A percentile compares a stretch with the other conserved stretches of the same genome.
Evolutionary conservation across 2,329 filamentous ascomycete genomes (phyloP).

Genomic region (Aureobasidium uvarum): DNA sequence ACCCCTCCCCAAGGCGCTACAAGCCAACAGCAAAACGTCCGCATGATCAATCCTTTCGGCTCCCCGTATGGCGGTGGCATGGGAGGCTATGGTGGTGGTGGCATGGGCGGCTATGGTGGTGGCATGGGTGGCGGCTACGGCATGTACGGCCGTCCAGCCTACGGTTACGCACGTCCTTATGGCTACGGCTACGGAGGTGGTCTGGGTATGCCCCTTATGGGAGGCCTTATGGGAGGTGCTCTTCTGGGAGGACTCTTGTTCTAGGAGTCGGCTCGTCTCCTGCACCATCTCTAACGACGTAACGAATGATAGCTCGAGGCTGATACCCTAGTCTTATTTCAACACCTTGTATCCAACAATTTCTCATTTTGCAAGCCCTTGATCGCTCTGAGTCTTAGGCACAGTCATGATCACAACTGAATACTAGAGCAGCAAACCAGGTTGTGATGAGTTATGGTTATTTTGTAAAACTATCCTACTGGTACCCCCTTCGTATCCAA

Average conservation of each 20-base stretch:
- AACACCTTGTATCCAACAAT: not conserved
- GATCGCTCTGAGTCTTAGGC: not conserved
- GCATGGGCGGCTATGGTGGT: constrained; percentile 28
- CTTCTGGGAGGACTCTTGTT: constrained; percentile 43
- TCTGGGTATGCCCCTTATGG: constrained; percentile 47
- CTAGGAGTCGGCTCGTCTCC: not conserved
- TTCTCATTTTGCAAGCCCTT: not conserved
- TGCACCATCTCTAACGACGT: not conserved
- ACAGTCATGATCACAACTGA: not conserved
- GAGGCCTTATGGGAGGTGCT: constrained; percentile 50
- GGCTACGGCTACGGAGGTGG: constrained; percentile 48
- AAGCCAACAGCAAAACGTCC: constrained; percentile 22
- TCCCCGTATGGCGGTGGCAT: constrained; percentile 30
- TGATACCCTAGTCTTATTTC: constrained; percentile 1
- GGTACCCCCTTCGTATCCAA: too few relatives aligned
- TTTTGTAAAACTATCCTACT: too few relatives aligned
- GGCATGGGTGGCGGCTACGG: constrained; percentile 35
- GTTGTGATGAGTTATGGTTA: too few relatives aligned
- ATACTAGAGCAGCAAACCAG: too few relatives aligned
- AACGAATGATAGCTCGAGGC: not conserved
- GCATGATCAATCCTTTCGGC: constrained; percentile 18
- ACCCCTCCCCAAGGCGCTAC: constrained; percentile 51
- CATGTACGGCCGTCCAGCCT: constrained; percentile 52
- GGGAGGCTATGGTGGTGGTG: constrained; percentile 28
- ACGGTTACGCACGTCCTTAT: constrained; percentile 48